Conservation (phyloP, 192 early-diverging fungal genomes). For the Coemansia sp. region DNA sequence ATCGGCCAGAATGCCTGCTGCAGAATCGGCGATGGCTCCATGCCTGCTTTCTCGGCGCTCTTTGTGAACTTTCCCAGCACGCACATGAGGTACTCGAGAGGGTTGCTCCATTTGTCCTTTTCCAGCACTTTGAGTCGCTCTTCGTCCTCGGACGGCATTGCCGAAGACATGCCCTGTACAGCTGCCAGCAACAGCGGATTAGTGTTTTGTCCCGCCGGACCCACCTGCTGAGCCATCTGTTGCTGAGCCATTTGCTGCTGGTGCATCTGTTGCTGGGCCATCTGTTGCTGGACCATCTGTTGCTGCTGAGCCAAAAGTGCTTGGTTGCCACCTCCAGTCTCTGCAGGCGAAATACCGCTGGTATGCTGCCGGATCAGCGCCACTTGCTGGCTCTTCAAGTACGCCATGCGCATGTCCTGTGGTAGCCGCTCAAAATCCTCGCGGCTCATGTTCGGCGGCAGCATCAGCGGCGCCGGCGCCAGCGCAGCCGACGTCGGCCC, state of each 20-base stretch:
- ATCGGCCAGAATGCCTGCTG: slow-evolving; percentile 53
- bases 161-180: slow-evolving; percentile 12
- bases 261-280: neutral
- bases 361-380: slow-evolving; percentile 38
- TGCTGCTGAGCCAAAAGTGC: slow-evolving; percentile 8
- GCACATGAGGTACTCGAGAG: slow-evolving; percentile 50
- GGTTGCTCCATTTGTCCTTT: slow-evolving; percentile 48
- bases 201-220: neutral
- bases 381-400: slow-evolving; percentile 36
- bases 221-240: neutral
- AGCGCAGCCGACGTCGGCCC: slow-evolving; percentile 7
- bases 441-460: slow-evolving; percentile 38
- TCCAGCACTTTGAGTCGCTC: slow-evolving; percentile 36
- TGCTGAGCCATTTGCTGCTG: neutral
- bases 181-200: slow-evolving; percentile 28
- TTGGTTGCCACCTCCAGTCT: neutral
- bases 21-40: slow-evolving; percentile 45
- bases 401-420: slow-evolving; percentile 20
- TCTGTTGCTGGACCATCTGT: neutral
- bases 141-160: slow-evolving; percentile 22
- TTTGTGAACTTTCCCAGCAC: slow-evolving; percentile 42
- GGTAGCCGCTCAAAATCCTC: slow-evolving; percentile 44
- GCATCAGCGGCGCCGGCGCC: slow-evolving; percentile 32
- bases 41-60: slow-evolving; percentile 37
- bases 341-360: slow-evolving; percentile 9